Evolutionary conservation across 257 asterid genomes (phyloP).

Genomic region (Nicotiana tomentosiformis): DNA sequence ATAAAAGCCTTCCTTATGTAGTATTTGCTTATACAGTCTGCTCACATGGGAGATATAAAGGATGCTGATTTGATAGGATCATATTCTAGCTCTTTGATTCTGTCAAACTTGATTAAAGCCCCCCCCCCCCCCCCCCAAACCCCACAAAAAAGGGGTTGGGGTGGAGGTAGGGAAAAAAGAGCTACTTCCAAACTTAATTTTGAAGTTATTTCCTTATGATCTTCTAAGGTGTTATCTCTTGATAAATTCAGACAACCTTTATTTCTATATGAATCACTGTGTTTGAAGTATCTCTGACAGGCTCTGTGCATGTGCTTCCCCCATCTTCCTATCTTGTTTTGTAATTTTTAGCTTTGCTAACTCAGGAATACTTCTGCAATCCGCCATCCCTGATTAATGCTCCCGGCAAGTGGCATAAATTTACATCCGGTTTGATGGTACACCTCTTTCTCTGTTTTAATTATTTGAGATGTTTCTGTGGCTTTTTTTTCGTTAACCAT

Average conservation of each 20-base stretch:
- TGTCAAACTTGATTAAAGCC: background rate
- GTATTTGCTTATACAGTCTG: background rate
- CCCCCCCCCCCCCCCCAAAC: background rate
- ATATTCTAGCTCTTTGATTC: background rate
- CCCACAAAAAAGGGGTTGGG: background rate
- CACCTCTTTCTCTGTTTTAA: constrained; percentile 1
- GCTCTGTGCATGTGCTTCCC: background rate
- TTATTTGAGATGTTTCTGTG: background rate
- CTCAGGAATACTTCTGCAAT: constrained; percentile 84
- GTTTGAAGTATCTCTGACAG: background rate
- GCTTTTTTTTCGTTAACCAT: background rate
- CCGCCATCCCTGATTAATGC: constrained; percentile 71
- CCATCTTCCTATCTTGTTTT: background rate
- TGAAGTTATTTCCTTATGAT: background rate
- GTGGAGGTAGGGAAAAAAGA: background rate
- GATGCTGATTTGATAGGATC: background rate
- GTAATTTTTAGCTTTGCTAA: constrained; percentile 10
- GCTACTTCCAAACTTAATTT: background rate
- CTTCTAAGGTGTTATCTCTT: background rate
- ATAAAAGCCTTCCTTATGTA: background rate
- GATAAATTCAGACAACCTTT: background rate
- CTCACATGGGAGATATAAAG: background rate
- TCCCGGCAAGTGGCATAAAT: constrained; percentile 84
- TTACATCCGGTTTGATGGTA: constrained; percentile 75
- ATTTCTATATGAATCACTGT: background rate